Base-by-base conservation (phyloP, 2,329 filamentous ascomycete species). In the Fusarium buxicola region DNA sequence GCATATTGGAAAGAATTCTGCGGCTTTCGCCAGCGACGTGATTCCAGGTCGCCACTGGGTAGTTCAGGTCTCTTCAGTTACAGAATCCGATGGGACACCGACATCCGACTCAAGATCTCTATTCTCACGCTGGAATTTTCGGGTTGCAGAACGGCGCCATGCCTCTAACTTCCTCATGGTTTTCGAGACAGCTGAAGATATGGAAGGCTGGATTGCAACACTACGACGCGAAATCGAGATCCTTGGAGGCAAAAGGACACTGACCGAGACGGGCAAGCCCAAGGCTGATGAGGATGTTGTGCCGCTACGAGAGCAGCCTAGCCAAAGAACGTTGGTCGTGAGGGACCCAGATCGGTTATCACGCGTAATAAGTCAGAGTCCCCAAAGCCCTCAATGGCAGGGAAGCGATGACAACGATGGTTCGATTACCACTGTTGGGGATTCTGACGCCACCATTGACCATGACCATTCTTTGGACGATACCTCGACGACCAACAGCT, bases 11-110 rank as follows among this genome's bases (percentile, higher is more conserved):
- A 88, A 86, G 62, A 85, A 90, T 43, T 94, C 91, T 4, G 91
- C 90, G 10, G 92, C 90, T 6, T 94, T 92, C 74, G 92, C 89
- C 2, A 92, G 88, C 65, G 92, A 95, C 72, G 81, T 90, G 12
- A 92, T 94, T 52, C 90, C 91, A 4, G 92, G 92, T 7, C 87
- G 86, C 58, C 91, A 93, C 69, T 94, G 90, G 86, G 92, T 94
- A 7, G 75, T 94, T 12, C 91, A 92, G 66, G 86, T 94, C 18
- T 89, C 87, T 3, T 89, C 91, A 31, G 79, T 82, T 8, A 86
- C 87, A 54, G 87, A 88, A 45, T 76, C 84, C 3, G 84, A 90
- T 30, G 85, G 85, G 25, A 77, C 74, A 1, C 71, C 82, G 12
- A 69, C 80, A 4, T 68, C 79, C 3, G 83, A 86, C 32, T 79